phyloP scores from a whole-genome alignment of 176 grass and related monocot genomes.

The Luzula sylvatica region DNA sequence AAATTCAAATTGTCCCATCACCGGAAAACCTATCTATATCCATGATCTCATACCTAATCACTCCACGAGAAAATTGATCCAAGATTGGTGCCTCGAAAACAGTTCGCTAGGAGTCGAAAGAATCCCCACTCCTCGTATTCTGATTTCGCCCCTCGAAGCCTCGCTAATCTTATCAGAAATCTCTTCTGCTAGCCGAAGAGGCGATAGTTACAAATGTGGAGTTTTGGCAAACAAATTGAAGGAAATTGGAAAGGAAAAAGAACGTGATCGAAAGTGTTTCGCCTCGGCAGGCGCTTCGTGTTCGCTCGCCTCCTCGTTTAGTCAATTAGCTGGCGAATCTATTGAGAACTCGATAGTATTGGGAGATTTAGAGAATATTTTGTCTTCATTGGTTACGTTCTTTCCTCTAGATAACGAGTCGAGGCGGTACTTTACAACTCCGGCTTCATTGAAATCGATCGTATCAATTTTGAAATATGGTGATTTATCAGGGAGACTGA shows the following conservation, averaged over 20 bases:
- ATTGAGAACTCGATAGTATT: neutral
- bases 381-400: conserved; percentile 35
- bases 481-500: conserved; percentile 28
- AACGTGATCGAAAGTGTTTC: conserved; percentile 40
- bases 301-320: conserved; percentile 24
- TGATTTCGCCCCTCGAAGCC: conserved; percentile 23
- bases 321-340: conserved; percentile 22
- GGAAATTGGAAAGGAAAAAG: conserved; percentile 57
- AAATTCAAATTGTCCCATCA: conserved; percentile 44
- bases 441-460: conserved; percentile 31
- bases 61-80: conserved; percentile 57
- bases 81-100: conserved; percentile 86
- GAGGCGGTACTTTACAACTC: conserved; percentile 30
- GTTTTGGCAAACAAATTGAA: conserved; percentile 15
- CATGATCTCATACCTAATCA: conserved; percentile 74
- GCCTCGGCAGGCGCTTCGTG: conserved; percentile 9
- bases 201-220: conserved; percentile 18
- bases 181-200: conserved; percentile 16
- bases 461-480: conserved; percentile 32
- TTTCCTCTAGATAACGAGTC: conserved; percentile 54
- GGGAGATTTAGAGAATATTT: conserved; percentile 29
- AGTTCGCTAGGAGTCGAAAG: conserved; percentile 30
- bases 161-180: conserved; percentile 25
- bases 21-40: conserved; percentile 20
- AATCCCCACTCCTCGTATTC: conserved; percentile 53